Evolutionary conservation across 1,139 yeast genomes (phyloP), one percentile per base, ranked within the genome.

Genomic region (Nadsonia commutata): DNA sequence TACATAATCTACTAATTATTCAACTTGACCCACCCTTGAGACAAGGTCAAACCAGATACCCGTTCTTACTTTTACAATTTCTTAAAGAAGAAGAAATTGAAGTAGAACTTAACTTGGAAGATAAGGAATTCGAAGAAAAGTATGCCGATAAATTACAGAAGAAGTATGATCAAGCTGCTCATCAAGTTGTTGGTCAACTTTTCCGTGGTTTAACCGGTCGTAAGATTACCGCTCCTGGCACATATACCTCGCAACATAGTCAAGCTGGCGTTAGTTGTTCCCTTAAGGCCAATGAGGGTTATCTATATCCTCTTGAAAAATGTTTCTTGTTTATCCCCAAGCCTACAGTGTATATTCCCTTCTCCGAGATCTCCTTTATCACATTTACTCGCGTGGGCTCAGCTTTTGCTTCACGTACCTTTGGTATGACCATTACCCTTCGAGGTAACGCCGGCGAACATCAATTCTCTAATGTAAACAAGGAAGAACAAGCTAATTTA

Each of bases 11-110:
- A 52, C 71, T 90, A 56, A 79, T 90, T 16, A 67, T 90, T 47
- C 96, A 93, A 56, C 80, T 93, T 38, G 97, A 90, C 54, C 98
- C 98, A 21, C 98, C 99, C 3, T 60, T 80, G 46, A 73, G 86
- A 52, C 90, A 90, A 65, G 99, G 99, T 46, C 97, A 90, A 66
- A 93, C 98, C 1, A 74, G 95, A 50, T 90, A 90, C 58, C 95
- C 96, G 40, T 93, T 85, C 62, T 67, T 90, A 58, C 93, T 86
- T 9, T 66, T 88, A 62, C 98, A 90, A 64, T 85, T 90, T 59
- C 74, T 80, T 48, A 76, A 78, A 49, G 95, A 85, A 52, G 98
- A 90, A 62, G 95, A 84, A 59, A 76, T 86, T 40, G 96, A 86
- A 60, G 79, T 90, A 41, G 95, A 86, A 58, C 70, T 93, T 52